phyloP scores from a whole-genome alignment of 345 rosid species.

The Boechera divaricarpa region DNA sequence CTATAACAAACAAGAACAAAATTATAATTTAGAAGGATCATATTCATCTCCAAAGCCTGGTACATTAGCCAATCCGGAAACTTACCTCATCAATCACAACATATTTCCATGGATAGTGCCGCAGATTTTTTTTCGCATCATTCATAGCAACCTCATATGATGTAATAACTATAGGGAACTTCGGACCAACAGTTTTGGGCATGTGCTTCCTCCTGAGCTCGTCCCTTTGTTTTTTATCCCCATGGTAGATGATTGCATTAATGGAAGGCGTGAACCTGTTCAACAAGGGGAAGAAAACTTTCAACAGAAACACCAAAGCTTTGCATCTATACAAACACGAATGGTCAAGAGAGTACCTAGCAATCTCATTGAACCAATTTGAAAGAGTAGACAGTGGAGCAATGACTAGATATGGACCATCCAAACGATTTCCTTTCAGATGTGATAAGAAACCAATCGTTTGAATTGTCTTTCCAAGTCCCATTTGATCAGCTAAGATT shows the following conservation, averaged over 20 bases:
- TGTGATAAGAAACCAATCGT: slow-evolving; percentile 92
- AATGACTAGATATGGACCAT: slow-evolving; percentile 91
- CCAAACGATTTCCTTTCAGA: slow-evolving; percentile 78
- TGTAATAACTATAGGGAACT: slow-evolving; percentile 83
- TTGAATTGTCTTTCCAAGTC: slow-evolving; percentile 97
- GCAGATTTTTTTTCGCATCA: slow-evolving; percentile 71
- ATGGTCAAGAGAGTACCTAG: slow-evolving; percentile 56
- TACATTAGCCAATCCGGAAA: slow-evolving; percentile 19
- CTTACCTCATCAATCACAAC: slow-evolving; percentile 93
- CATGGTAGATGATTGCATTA: slow-evolving; percentile 83
- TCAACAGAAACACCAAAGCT: not conserved
- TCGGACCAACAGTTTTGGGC: slow-evolving; percentile 75
- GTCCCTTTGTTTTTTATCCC: slow-evolving; percentile 65
- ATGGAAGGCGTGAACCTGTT: slow-evolving; percentile 81
- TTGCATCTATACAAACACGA: slow-evolving; percentile 10
- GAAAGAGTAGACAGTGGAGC: slow-evolving; percentile 99
- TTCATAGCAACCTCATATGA: slow-evolving; percentile 88
- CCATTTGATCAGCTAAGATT: slow-evolving; percentile 99
- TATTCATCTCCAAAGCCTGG: not conserved
- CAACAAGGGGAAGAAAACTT: not conserved
- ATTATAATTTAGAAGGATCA: slow-evolving; percentile 16
- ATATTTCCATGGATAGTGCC: slow-evolving; percentile 87
- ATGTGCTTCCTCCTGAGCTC: slow-evolving; percentile 70
- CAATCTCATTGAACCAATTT: slow-evolving; percentile 87
- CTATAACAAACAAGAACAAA: slow-evolving; percentile 47